Percentiles rank a stretch among this genome's conserved stretches.
These are phyloP conservation scores for Stephanodiscus triporus DNA, from an alignment of 108 stramenopile species.

Conservation along the genomic window DNA sequence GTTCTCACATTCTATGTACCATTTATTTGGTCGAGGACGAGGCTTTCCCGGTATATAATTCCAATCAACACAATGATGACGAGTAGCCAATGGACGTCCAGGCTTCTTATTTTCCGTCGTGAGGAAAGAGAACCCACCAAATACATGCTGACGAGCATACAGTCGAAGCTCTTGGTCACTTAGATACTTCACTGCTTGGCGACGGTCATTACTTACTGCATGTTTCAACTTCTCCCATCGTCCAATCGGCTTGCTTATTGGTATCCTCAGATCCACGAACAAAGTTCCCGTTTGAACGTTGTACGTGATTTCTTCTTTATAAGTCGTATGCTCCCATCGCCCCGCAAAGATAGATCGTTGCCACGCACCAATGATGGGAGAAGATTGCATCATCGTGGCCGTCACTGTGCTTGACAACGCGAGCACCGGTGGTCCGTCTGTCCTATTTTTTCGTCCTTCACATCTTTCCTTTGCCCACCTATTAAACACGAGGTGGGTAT, in stretches of 20 bases:
- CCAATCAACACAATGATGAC: slow-evolving; percentile 93
- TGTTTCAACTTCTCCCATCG: slow-evolving; percentile 31
- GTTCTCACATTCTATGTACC: slow-evolving; percentile 73
- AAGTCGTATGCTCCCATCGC: slow-evolving; percentile 85
- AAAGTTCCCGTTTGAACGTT: slow-evolving; percentile 87
- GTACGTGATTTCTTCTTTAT: slow-evolving; percentile 69
- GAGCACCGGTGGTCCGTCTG: background rate
- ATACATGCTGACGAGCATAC: slow-evolving; percentile 87
- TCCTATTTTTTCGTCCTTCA: background rate
- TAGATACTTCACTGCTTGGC: slow-evolving; percentile 46
- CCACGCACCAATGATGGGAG: slow-evolving; percentile 80
- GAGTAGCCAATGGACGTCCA: slow-evolving; percentile 53
- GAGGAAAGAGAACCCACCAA: slow-evolving; percentile 76
- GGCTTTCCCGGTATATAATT: slow-evolving; percentile 71
- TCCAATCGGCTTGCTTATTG: slow-evolving; percentile 48
- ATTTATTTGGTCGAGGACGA: slow-evolving; percentile 87
- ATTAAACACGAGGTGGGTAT: slow-evolving; percentile 56
- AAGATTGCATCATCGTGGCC: slow-evolving; percentile 7
- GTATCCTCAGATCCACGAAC: slow-evolving; percentile 89
- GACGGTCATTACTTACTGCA: slow-evolving; percentile 4
- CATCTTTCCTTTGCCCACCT: slow-evolving; percentile 26
- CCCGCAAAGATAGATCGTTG: slow-evolving; percentile 79
- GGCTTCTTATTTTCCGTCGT: slow-evolving; percentile 6
- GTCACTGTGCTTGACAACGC: background rate
- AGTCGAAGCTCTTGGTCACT: slow-evolving; percentile 64